Conservation (phyloP, 2,329 filamentous ascomycete species). For the Thelonectria discophora region DNA sequence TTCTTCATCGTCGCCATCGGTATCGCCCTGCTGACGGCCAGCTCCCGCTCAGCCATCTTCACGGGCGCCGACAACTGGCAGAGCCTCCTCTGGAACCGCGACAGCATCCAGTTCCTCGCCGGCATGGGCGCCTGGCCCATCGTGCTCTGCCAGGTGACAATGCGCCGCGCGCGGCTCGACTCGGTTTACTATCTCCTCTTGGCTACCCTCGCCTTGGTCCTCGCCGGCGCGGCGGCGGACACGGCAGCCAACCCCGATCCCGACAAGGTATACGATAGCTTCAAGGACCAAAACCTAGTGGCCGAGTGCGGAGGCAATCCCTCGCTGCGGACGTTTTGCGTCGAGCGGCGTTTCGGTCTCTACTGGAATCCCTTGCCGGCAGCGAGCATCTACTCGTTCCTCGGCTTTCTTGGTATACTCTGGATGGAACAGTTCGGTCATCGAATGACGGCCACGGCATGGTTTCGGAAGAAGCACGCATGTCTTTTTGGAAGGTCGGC, state of each 20-base stretch:
- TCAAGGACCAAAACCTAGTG: not conserved
- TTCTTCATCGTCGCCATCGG: slow-evolving; percentile 21
- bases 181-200: slow-evolving; percentile 12
- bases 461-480: not conserved
- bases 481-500: not conserved
- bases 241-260: not conserved
- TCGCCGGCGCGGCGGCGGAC: slow-evolving; percentile 6
- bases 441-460: not conserved
- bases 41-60: not conserved
- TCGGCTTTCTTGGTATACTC: slow-evolving; percentile 4
- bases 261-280: slow-evolving; percentile 9
- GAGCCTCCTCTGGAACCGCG: slow-evolving; percentile 10
- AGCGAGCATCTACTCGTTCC: slow-evolving; percentile 9
- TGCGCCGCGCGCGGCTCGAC: slow-evolving; percentile 13
- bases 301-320: slow-evolving; percentile 14
- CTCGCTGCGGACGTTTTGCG: slow-evolving; percentile 23
- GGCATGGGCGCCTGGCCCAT: slow-evolving; percentile 24
- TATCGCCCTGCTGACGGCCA: slow-evolving; percentile 8
- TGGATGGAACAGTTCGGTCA: slow-evolving; percentile 6
- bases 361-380: slow-evolving; percentile 21
- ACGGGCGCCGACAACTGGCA: slow-evolving; percentile 17
- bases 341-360: not conserved
- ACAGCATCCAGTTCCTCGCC: slow-evolving; percentile 3
- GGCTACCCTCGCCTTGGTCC: not conserved
- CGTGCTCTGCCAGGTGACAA: not conserved